Evolutionary conservation across 176 grass and related monocot species (phyloP).

Genomic region (Oryza rufipogon): DNA sequence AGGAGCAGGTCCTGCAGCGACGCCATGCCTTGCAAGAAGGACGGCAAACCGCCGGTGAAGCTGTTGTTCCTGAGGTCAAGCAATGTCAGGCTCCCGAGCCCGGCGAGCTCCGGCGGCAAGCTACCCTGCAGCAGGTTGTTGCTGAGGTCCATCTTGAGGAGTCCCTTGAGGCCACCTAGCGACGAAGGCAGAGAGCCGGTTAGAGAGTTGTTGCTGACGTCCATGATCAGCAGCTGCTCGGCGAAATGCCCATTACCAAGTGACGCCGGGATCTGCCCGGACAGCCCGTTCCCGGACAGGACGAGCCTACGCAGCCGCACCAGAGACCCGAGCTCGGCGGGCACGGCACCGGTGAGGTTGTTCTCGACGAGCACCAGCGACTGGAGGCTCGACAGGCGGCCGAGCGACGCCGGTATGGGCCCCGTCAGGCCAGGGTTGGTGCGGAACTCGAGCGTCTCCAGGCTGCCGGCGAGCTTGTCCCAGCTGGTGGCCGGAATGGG

Average conservation of each 20-base stretch:
- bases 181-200: constrained; percentile 67
- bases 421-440: constrained; percentile 64
- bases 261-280: constrained; percentile 60
- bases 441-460: constrained; percentile 80
- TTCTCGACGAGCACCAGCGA: constrained; percentile 85
- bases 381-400: constrained; percentile 61
- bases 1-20: constrained; percentile 83
- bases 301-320: constrained; percentile 62
- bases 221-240: constrained; percentile 59
- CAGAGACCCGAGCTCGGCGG: constrained; percentile 54
- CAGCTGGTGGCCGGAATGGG: constrained; percentile 56
- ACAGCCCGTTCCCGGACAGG: constrained; percentile 68
- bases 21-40: constrained; percentile 46
- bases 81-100: constrained; percentile 54
- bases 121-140: constrained; percentile 59
- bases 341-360: constrained; percentile 60
- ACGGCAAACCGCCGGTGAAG: constrained; percentile 50
- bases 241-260: constrained; percentile 53
- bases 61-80: constrained; percentile 92
- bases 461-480: constrained; percentile 60
- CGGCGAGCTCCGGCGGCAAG: constrained; percentile 64
- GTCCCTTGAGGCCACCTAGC: constrained; percentile 60
- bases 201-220: constrained; percentile 56
- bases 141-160: constrained; percentile 88
- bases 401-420: constrained; percentile 52